Evolutionary conservation across 2,329 filamentous ascomycete species (phyloP).

Genomic region (Calonectria ilicicola): DNA sequence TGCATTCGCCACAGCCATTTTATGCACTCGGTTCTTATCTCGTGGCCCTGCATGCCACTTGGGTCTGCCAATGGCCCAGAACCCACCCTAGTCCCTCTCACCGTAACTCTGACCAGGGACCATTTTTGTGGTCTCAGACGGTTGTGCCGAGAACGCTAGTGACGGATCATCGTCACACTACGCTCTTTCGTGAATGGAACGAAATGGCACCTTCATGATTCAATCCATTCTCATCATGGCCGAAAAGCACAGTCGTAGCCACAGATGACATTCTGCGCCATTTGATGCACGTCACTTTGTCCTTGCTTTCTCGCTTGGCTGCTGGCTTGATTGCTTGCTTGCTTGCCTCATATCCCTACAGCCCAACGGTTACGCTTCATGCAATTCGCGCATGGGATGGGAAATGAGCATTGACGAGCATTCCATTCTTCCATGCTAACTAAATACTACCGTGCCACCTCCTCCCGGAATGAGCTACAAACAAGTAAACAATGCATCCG

Average conservation of each 20-base stretch:
- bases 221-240: background rate
- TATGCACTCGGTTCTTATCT: background rate
- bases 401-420: background rate
- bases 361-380: background rate
- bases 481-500: background rate
- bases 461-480: background rate
- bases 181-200: background rate
- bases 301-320: background rate
- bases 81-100: constrained; percentile 6
- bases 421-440: background rate
- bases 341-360: background rate
- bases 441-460: background rate
- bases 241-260: background rate
- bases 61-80: constrained; percentile 4
- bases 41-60: background rate
- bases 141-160: constrained; percentile 1
- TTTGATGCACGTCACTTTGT: background rate
- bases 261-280: background rate
- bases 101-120: constrained; percentile 9
- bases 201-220: background rate
- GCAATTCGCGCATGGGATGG: background rate
- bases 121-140: constrained; percentile 10
- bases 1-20: background rate
- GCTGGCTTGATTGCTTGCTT: background rate
- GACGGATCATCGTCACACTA: constrained; percentile 7